Base-by-base conservation (phyloP, 495 filamentous ascomycete genomes). In the Aspergillus ostianus region DNA sequence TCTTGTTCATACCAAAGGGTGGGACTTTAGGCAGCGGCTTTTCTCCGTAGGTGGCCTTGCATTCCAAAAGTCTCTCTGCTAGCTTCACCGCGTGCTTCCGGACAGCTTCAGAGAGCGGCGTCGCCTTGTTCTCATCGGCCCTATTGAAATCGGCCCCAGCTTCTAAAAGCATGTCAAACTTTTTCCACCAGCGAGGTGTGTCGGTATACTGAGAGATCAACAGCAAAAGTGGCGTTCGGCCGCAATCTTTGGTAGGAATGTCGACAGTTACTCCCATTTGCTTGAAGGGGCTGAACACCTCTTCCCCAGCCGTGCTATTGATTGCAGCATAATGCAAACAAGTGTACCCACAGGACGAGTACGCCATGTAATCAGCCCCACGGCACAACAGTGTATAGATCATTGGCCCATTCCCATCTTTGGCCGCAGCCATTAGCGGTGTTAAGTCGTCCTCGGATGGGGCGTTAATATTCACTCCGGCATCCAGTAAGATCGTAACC, bases 401-500 rank as follows among this genome's bases (percentile, higher is more conserved):
- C 15, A 67, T 67, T 0, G 52, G 21, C 4, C 48, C 44, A 12
- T 65, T 53, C 19, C 66, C 64, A 26, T 56, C 51, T 27, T 52
- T 50, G 10, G 65, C 63, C 13, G 55, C 60, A 9, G 19, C 41
- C 60, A 62, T 62, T 7, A 62, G 60, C 15, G 60, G 44, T n/a
- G 67, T 65, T 13, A 68, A 3, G 9, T 44, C 51, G 17, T 23
- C 23, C 20, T 19, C 18, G 9, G 60, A 62, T 21, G 50, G 48
- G 46, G 32, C 52, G 45, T 72, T 61, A 10, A 70, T 51, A 13
- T 48, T 55, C 3, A 62, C 66, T 4, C 62, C 59, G 15, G 54
- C 56, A 0, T 57, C 32, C 3, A 72, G 61, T 10, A 62, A 45
- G 8, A 44, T 17, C 6, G 46, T 17, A 5, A 58, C 55, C 26